These are phyloP conservation scores for Plectosphaerella plurivora DNA, from an alignment of 2,329 filamentous ascomycete genomes.

Conservation along the genomic window DNA sequence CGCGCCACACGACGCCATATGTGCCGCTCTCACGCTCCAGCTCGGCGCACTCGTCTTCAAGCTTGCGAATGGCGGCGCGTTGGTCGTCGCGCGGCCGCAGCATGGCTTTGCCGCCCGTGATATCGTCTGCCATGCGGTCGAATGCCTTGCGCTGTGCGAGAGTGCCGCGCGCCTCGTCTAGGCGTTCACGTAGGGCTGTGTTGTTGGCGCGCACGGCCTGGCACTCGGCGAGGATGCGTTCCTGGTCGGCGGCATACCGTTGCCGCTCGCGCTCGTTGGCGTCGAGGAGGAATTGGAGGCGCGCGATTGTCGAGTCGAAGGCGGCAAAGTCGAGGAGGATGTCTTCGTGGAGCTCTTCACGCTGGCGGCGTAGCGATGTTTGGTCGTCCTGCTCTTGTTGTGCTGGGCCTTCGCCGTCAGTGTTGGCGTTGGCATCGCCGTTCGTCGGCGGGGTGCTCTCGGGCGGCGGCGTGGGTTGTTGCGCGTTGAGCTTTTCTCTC, in stretches of 20 bases:
- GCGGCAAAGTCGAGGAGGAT: constrained; percentile 83
- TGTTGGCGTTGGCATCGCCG: constrained; percentile 17
- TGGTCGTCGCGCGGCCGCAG: constrained; percentile 84
- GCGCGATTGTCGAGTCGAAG: constrained; percentile 80
- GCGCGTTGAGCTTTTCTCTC: constrained; percentile 48
- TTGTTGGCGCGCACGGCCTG: constrained; percentile 75
- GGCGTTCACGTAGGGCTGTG: constrained; percentile 62
- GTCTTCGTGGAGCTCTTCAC: constrained; percentile 74
- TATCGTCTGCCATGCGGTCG: constrained; percentile 82
- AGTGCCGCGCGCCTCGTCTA: constrained; percentile 71
- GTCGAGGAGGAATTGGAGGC: constrained; percentile 79
- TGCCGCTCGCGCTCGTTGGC: constrained; percentile 81
- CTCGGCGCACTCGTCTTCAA: constrained; percentile 84
- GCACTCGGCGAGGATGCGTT: constrained; percentile 73
- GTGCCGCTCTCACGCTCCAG: constrained; percentile 78
- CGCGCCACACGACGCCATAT: constrained; percentile 78
- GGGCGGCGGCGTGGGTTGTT: constrained; percentile 63
- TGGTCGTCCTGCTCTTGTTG: constrained; percentile 7
- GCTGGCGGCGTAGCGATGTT: constrained; percentile 45
- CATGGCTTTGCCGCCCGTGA: constrained; percentile 69
- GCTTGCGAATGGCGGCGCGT: constrained; percentile 68
- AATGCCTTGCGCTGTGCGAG: constrained; percentile 78
- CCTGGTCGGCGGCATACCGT: constrained; percentile 77
- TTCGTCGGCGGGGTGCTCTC: constrained; percentile 31
- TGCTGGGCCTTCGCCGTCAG: constrained; percentile 11